phyloP scores from a whole-genome alignment of 257 asterid species.

The Plectranthus barbatus region DNA sequence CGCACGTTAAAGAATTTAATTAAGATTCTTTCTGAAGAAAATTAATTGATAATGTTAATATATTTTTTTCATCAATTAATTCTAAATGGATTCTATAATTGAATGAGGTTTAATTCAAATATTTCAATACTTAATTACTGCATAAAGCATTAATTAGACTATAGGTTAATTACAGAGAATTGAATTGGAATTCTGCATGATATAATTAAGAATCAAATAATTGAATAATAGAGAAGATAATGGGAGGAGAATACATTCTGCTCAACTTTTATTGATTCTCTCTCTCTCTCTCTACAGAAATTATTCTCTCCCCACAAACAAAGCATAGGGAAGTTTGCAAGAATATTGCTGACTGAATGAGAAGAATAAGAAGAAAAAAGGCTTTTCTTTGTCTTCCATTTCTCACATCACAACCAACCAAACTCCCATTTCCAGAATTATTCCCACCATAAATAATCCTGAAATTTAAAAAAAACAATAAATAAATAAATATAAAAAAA shows the following conservation, averaged over 20 bases:
- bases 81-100: no score
- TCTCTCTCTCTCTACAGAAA: neutral
- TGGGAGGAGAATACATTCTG: neutral
- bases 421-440: slow-evolving; percentile 3
- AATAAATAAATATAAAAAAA: neutral
- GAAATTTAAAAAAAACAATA: neutral
- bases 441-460: slow-evolving; percentile 10
- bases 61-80: no score
- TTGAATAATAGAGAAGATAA: neutral
- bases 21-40: no score
- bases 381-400: neutral
- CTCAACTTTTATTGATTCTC: neutral
- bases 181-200: neutral
- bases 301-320: neutral
- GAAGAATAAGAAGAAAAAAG: neutral
- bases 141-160: no score
- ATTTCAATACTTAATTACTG: no score
- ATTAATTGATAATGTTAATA: no score
- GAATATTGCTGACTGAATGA: neutral
- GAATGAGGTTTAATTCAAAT: no score
- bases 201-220: neutral
- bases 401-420: slow-evolving; percentile 7
- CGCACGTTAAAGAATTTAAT: no score
- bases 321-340: neutral
- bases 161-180: no score